phyloP scores from a whole-genome alignment of 2,329 filamentous ascomycete genomes.

The Monosporascus sp. region DNA sequence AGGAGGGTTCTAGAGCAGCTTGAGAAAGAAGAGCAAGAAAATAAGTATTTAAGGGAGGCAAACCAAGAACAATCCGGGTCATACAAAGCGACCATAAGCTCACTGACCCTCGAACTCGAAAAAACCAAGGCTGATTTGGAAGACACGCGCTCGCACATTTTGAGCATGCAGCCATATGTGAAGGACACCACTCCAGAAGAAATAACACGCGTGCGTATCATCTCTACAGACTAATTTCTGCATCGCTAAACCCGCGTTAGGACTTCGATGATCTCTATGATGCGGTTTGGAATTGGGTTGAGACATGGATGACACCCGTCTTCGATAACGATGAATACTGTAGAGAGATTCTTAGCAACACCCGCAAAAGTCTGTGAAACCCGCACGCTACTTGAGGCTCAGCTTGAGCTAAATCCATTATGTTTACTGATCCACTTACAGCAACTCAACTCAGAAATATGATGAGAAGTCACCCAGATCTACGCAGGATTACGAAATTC shows the following conservation, averaged over 20 bases:
- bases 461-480: neutral
- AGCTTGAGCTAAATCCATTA: too few species aligned
- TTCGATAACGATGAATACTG: neutral
- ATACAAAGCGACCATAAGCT: too few species aligned
- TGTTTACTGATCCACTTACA: neutral
- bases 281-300: neutral
- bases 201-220: neutral
- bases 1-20: neutral
- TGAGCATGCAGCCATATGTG: neutral
- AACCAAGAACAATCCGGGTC: neutral
- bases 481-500: neutral
- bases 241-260: neutral
- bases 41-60: neutral
- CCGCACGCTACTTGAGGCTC: too few species aligned
- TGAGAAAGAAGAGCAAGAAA: neutral
- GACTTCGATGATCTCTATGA: neutral
- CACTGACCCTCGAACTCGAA: neutral
- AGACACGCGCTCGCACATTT: neutral
- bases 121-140: neutral
- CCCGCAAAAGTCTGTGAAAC: neutral
- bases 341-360: neutral
- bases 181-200: neutral
- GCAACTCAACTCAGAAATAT: neutral
- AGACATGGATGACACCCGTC: neutral
- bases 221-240: neutral